phyloP scores from a whole-genome alignment of 768 basidiomycete species.

The Neoboletus subvelutipes region DNA sequence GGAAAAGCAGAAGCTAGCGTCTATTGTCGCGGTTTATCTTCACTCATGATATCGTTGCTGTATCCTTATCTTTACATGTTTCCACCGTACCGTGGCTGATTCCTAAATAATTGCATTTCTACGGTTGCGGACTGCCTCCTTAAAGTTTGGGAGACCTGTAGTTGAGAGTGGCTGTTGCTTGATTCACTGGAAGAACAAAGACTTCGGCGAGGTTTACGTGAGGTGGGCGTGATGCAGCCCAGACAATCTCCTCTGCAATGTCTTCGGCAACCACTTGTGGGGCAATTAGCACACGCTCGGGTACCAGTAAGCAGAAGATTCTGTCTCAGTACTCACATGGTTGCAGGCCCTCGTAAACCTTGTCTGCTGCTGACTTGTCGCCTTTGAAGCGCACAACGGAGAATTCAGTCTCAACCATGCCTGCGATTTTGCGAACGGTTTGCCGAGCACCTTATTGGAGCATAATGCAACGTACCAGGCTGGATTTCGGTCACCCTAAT shows the following conservation, averaged over 20 bases:
- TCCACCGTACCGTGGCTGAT: constrained; percentile 1
- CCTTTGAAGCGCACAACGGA: constrained; percentile 89
- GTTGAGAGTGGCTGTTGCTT: constrained; percentile 65
- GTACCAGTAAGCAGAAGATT: too few relatives aligned
- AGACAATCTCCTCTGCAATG: constrained; percentile 97
- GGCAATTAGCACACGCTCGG: constrained; percentile 7
- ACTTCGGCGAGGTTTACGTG: constrained; percentile 91
- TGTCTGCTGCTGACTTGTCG: constrained; percentile 76
- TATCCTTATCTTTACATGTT: constrained; percentile 31
- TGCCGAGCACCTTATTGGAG: constrained; percentile 1
- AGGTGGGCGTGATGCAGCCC: constrained; percentile 88
- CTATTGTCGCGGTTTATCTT: constrained; percentile 13
- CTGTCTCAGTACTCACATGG: constrained; percentile 57
- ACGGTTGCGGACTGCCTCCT: not conserved
- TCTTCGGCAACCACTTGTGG: constrained; percentile 73
- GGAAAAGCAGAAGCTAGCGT: constrained; percentile 43
- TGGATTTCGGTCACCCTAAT: constrained; percentile 95
- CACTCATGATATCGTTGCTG: constrained; percentile 28
- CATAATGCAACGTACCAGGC: constrained; percentile 55
- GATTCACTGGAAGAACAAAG: constrained; percentile 75
- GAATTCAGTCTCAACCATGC: constrained; percentile 92
- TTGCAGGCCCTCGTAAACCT: constrained; percentile 87
- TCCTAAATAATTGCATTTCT: not conserved
- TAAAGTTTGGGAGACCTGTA: constrained; percentile 43
- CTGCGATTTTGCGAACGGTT: constrained; percentile 32